These are phyloP conservation scores for Venturia nashicola DNA, from an alignment of 2,329 filamentous ascomycete species.

Conservation along the genomic window DNA sequence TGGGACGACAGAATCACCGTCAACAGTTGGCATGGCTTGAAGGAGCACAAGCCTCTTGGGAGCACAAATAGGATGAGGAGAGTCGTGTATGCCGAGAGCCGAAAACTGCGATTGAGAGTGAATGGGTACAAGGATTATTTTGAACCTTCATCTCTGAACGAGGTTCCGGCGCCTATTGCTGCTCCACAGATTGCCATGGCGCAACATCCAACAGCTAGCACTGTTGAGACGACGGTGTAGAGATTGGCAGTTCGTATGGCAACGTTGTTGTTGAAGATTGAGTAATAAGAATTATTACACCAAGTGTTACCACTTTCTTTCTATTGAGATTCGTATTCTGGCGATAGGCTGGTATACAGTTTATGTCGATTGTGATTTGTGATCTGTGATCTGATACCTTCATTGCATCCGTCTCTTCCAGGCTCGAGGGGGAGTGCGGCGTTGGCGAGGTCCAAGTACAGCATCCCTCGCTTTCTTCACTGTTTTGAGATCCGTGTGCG, in stretches of 20 bases:
- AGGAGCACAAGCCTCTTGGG: constrained; percentile 29
- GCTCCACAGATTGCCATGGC: constrained; percentile 1
- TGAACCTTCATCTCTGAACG: constrained; percentile 23
- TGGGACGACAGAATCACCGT: constrained; percentile 32
- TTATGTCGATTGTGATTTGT: no score
- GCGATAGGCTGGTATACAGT: background rate
- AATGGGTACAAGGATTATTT: constrained; percentile 29
- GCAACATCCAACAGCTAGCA: background rate
- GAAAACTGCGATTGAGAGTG: constrained; percentile 24
- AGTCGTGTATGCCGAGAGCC: constrained; percentile 30
- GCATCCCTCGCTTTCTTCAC: no score
- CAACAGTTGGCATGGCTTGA: constrained; percentile 31
- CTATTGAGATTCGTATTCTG: background rate
- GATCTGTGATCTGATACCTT: no score
- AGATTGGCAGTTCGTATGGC: background rate
- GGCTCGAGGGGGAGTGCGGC: no score
- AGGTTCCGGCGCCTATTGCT: constrained; percentile 22
- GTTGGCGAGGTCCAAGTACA: no score
- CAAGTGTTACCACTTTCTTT: background rate
- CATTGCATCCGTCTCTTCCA: no score
- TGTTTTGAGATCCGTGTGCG: no score
- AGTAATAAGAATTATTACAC: background rate
- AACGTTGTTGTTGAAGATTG: background rate
- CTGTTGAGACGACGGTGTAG: background rate
- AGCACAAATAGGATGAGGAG: constrained; percentile 27